Evolutionary conservation across 2,329 filamentous ascomycete genomes (phyloP), one percentile per base, ranked within the genome.

Genomic region (Chrysoporthe deuterocubensis): DNA sequence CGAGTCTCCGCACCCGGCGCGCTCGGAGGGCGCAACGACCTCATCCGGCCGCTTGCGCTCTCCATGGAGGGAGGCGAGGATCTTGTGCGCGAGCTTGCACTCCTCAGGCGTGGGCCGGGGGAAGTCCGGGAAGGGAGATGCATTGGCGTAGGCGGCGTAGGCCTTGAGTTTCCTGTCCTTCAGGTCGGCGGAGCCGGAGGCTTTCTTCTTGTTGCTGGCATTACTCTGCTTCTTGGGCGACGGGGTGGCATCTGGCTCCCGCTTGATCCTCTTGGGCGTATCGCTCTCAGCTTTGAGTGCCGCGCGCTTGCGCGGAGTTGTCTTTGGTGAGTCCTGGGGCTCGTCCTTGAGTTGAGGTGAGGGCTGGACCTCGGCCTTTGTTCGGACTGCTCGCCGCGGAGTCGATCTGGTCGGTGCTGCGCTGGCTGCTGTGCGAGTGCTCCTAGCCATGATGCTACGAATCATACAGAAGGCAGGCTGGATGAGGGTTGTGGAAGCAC

Each of bases 51-150:
- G 85, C 52, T 79, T 76, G 37, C 90, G 84, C 64, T 86, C 82
- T 13, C 92, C 92, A 75, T 95, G 92, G 0, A 89, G 78, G 7
- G 80, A 80, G 1, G 87, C 83, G 0, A 96, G 85, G 37, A 94
- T 83, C 3, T 80, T 78, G 69, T 89, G 87, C n/a, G 93, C 90
- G 67, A 89, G 84, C 69, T 86, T 81, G 77, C 91, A 93, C 74
- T 94, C 90, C 42, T 86, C 84, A 0, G 85, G 76, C 0, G 90
- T 92, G 0, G 92, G 92, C 71, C 84, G 88, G 2, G 79, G 73
- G 75, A 90, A 92, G 67, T 88, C 82, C 0, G 91, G 91, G 71
- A 90, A 95, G 0, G 92, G 92, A 1, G 89, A 83, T 32, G 75
- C 72, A 46, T 75, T 74, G 46, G 76, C 76, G 73, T 80, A 81